Conservation (phyloP, 305 asterid genomes). For the Fraxinus angustifolia region DNA sequence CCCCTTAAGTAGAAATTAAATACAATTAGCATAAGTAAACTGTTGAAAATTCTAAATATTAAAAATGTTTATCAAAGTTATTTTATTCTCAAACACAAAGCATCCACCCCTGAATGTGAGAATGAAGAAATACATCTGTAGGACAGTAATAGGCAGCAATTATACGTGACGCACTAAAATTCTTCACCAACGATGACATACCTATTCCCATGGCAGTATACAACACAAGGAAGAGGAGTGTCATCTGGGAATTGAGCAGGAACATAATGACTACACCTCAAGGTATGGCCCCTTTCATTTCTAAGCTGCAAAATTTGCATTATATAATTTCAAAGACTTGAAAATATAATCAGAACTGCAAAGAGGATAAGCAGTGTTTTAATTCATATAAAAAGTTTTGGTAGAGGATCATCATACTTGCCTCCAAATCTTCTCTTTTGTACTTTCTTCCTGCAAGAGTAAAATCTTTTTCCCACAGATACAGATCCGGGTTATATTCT, state of each 20-base stretch:
- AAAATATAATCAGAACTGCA: slow-evolving; percentile 19
- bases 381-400: slow-evolving; percentile 25
- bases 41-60: neutral
- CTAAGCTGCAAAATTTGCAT: slow-evolving; percentile 58
- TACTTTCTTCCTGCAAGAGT: slow-evolving; percentile 82
- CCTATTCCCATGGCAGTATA: slow-evolving; percentile 99
- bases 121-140: slow-evolving; percentile 12
- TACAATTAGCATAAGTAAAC: neutral
- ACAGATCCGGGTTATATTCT: slow-evolving; percentile 93
- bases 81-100: neutral
- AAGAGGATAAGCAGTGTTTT: slow-evolving; percentile 2
- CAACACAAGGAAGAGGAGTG: slow-evolving; percentile 89
- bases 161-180: slow-evolving; percentile 4
- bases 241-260: slow-evolving; percentile 78
- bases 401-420: slow-evolving; percentile 82
- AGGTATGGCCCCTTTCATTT: slow-evolving; percentile 81
- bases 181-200: slow-evolving; percentile 22
- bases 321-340: slow-evolving; percentile 24
- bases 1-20: neutral
- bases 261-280: slow-evolving; percentile 90
- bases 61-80: neutral
- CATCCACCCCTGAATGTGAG: neutral
- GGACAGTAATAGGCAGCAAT: slow-evolving; percentile 6
- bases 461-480: slow-evolving; percentile 92
- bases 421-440: slow-evolving; percentile 93